Evolutionary conservation across 2,329 filamentous ascomycete genomes (phyloP).

Genomic region (Epichloe sibirici): DNA sequence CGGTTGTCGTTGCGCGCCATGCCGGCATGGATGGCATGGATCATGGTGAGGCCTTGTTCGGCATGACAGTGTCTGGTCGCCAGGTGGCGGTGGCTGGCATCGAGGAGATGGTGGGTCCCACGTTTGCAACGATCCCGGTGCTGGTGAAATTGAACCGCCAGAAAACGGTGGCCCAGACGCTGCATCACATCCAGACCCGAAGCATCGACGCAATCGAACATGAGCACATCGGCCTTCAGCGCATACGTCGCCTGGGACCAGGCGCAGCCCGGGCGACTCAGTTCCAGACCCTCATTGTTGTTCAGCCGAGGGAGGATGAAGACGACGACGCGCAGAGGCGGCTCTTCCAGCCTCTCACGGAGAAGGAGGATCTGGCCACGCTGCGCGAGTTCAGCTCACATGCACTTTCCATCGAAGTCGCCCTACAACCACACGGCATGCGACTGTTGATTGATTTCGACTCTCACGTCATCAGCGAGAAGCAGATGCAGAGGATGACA

Average conservation of each 20-base stretch:
- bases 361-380: no score
- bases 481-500: neutral
- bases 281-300: no score
- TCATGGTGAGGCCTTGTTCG: conserved; percentile 18
- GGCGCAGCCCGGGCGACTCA: neutral
- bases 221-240: conserved; percentile 16
- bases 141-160: conserved; percentile 7
- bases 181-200: conserved; percentile 12
- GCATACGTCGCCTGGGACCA: conserved; percentile 13
- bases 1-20: conserved; percentile 25
- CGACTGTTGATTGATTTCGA: neutral
- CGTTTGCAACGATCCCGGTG: conserved; percentile 16
- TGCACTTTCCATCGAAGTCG: no score
- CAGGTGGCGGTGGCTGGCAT: conserved; percentile 15
- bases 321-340: no score
- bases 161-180: conserved; percentile 4
- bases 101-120: conserved; percentile 15
- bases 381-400: no score
- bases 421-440: neutral
- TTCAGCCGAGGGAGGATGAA: no score
- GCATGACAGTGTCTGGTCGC: conserved; percentile 15
- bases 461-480: neutral
- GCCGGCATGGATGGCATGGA: conserved; percentile 15
- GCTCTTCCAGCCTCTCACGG: no score
- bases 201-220: conserved; percentile 12